These are phyloP conservation scores for Aspergillus sp. DNA, from an alignment of 2,329 filamentous ascomycete species.

Conservation along the genomic window DNA sequence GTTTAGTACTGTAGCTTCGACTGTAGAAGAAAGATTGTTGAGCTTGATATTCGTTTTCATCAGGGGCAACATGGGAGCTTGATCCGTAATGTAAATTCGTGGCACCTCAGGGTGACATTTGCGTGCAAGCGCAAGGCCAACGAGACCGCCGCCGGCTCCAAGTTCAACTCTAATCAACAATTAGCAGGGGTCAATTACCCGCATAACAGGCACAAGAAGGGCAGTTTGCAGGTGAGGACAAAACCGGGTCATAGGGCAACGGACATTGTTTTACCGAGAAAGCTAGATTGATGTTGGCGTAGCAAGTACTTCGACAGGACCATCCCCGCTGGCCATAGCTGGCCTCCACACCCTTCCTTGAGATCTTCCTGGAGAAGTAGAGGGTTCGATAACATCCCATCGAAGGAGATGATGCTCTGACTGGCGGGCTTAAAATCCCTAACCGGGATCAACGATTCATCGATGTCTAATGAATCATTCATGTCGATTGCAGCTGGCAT, in stretches of 20 bases:
- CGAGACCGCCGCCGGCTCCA: constrained; percentile 86
- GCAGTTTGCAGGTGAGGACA: neutral
- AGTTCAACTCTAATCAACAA: constrained; percentile 72
- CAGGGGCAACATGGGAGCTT: constrained; percentile 77
- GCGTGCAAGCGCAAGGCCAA: constrained; percentile 65
- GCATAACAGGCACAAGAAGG: neutral
- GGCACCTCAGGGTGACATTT: constrained; percentile 56
- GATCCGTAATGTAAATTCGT: constrained; percentile 79
- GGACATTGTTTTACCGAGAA: constrained; percentile 72
- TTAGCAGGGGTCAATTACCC: constrained; percentile 9
- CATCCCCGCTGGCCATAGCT: constrained; percentile 93
- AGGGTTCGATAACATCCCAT: constrained; percentile 69
- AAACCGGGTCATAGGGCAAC: constrained; percentile 37
- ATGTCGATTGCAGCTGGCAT: constrained; percentile 24
- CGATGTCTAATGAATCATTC: constrained; percentile 46
- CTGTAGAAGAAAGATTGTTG: constrained; percentile 68
- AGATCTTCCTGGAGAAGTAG: constrained; percentile 83
- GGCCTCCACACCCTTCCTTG: constrained; percentile 83
- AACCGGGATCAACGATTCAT: constrained; percentile 58
- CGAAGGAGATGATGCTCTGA: constrained; percentile 64
- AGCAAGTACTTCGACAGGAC: constrained; percentile 84
- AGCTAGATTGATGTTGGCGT: constrained; percentile 64
- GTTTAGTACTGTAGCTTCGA: constrained; percentile 72
- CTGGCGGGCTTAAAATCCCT: constrained; percentile 55
- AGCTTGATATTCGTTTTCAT: constrained; percentile 87